Percentiles rank a stretch among this genome's conserved stretches.
Conservation (phyloP, 169 alveolate genomes). For the Eimeria praecox region DNA sequence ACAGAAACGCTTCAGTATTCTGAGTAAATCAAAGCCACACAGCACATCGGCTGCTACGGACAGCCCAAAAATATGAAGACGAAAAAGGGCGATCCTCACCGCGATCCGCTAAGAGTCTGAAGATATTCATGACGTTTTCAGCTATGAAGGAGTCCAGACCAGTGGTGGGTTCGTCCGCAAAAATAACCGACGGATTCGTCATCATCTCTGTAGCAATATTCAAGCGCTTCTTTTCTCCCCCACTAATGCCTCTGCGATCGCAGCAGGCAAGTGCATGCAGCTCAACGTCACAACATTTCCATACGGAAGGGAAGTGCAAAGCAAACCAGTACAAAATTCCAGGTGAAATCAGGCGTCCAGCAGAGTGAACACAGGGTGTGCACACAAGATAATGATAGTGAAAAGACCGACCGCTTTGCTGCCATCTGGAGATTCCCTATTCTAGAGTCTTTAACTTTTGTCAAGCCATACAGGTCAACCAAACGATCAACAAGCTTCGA, state of each 20-base stretch:
- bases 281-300: not conserved
- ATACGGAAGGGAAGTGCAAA: not conserved
- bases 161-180: slow-evolving; percentile 92
- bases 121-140: slow-evolving; percentile 74
- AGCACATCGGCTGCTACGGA: not conserved
- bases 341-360: not conserved
- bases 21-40: not conserved
- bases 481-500: slow-evolving; percentile 85
- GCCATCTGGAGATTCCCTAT: slow-evolving; percentile 89
- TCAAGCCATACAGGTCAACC: slow-evolving; percentile 84
- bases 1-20: not conserved
- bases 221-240: slow-evolving; percentile 91
- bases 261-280: not conserved
- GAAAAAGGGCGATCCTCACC: slow-evolving; percentile 15
- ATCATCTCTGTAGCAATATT: slow-evolving; percentile 89
- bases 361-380: not conserved
- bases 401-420: slow-evolving; percentile 62
- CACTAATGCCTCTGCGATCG: slow-evolving; percentile 89
- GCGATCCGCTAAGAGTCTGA: slow-evolving; percentile 80
- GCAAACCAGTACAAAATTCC: not conserved
- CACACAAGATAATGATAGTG: too few species aligned
- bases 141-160: slow-evolving; percentile 85
- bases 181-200: slow-evolving; percentile 88
- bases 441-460: slow-evolving; percentile 86
- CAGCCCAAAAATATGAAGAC: not conserved